Evolutionary conservation across 441 rosid genomes (phyloP).

Genomic region (Adansonia grandidieri): DNA sequence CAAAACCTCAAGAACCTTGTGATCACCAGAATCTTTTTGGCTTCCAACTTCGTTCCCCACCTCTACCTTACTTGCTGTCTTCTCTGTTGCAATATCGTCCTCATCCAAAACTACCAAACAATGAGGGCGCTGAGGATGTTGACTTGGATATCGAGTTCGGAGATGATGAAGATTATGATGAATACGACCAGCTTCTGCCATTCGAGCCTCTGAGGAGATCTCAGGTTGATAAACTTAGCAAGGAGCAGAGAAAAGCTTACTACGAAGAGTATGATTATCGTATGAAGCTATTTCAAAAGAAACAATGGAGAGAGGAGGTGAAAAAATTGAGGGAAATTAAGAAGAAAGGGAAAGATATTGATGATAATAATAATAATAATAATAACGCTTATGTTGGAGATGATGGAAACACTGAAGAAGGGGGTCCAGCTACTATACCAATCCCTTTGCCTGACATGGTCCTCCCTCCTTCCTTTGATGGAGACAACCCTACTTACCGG

Average conservation of each 20-base stretch:
- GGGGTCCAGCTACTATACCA: slow-evolving; percentile 47
- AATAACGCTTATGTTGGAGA: slow-evolving; percentile 29
- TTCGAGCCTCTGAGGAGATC: slow-evolving; percentile 59
- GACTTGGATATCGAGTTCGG: slow-evolving; percentile 52
- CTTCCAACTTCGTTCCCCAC: slow-evolving; percentile 45
- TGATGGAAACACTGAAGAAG: slow-evolving; percentile 43
- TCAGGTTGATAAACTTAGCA: slow-evolving; percentile 60
- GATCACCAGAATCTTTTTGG: slow-evolving; percentile 50
- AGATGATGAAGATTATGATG: slow-evolving; percentile 46
- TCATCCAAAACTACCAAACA: slow-evolving; percentile 48
- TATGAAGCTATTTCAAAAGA: slow-evolving; percentile 67
- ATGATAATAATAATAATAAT: slow-evolving; percentile 22
- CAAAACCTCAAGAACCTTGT: slow-evolving; percentile 42
- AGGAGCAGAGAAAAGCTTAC: slow-evolving; percentile 66
- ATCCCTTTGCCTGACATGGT: slow-evolving; percentile 57
- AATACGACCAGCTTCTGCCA: slow-evolving; percentile 62
- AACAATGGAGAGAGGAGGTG: slow-evolving; percentile 66
- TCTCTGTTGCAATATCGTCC: slow-evolving; percentile 58
- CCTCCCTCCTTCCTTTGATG: slow-evolving; percentile 65
- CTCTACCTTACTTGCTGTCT: slow-evolving; percentile 62
- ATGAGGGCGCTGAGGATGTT: slow-evolving; percentile 44
- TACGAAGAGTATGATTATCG: slow-evolving; percentile 70
- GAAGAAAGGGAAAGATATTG: slow-evolving; percentile 49
- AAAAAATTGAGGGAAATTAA: slow-evolving; percentile 43
- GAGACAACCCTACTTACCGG: slow-evolving; percentile 54